A percentile compares a stretch with the other conserved stretches of the same genome.
These are phyloP conservation scores for Smithsoniella earleae DNA, from an alignment of 163 green algal species.

Conservation along the genomic window DNA sequence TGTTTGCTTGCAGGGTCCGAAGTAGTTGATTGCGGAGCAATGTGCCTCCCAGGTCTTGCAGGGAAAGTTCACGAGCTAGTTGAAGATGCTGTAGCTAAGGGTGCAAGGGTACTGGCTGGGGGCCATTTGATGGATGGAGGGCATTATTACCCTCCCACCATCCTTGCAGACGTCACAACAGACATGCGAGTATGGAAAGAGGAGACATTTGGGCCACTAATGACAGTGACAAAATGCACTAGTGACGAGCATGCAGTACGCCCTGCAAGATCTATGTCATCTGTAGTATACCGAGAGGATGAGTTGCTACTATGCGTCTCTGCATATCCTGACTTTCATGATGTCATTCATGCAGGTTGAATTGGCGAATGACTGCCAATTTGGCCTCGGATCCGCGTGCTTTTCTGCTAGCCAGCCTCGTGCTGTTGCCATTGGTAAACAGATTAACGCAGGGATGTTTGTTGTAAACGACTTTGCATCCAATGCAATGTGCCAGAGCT, in stretches of 20 bases:
- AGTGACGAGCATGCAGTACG: conserved; percentile 3
- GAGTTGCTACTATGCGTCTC: background rate
- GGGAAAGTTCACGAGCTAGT: conserved; percentile 77
- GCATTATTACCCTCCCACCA: conserved; percentile 91
- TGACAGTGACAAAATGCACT: conserved; percentile 32
- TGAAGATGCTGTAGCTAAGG: conserved; percentile 75
- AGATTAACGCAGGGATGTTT: conserved; percentile 75
- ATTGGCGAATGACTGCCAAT: conserved; percentile 89
- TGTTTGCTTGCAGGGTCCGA: background rate
- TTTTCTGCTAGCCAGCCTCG: conserved; percentile 57
- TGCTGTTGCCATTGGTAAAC: conserved; percentile 53
- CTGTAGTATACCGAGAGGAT: too few species aligned
- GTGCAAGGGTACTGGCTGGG: conserved; percentile 67
- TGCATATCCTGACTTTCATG: conserved; percentile 32
- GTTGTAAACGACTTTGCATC: conserved; percentile 92
- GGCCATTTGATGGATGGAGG: conserved; percentile 54
- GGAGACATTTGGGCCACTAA: conserved; percentile 89
- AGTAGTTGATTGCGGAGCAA: conserved; percentile 74
- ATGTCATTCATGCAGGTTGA: conserved; percentile 74
- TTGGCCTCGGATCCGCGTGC: conserved; percentile 84
- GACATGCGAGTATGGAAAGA: conserved; percentile 89
- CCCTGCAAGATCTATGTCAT: too few species aligned
- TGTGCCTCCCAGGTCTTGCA: conserved; percentile 75
- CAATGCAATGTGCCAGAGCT: conserved; percentile 88
- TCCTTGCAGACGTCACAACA: conserved; percentile 67